Percentiles rank a stretch among this genome's conserved stretches.
phyloP scores from a whole-genome alignment of 768 basidiomycete genomes.

The Obba rivulosa region DNA sequence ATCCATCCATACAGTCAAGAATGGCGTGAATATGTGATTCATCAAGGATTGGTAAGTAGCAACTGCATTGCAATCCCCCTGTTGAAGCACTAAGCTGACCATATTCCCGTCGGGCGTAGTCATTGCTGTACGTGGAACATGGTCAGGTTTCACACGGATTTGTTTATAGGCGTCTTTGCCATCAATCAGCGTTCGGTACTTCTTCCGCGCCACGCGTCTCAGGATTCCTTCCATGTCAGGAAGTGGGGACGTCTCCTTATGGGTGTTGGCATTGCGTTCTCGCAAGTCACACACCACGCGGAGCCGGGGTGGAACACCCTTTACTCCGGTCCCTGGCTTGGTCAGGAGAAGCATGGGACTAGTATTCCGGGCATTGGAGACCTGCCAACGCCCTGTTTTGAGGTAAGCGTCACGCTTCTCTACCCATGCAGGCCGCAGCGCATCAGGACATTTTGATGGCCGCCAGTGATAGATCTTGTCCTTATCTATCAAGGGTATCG shows the following conservation, averaged over 20 bases:
- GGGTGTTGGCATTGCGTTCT: conserved; percentile 19
- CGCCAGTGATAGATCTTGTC: conserved; percentile 29
- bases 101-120: conserved; percentile 26
- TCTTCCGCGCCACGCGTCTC: conserved; percentile 5
- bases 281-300: conserved; percentile 11
- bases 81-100: conserved; percentile 26
- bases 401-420: conserved; percentile 19
- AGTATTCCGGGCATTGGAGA: conserved; percentile 21
- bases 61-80: conserved; percentile 26
- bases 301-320: conserved; percentile 5
- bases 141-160: conserved; percentile 15
- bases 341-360: conserved; percentile 29
- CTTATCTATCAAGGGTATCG: conserved; percentile 29
- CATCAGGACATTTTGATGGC: conserved; percentile 23
- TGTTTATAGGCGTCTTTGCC: conserved; percentile 26
- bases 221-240: conserved; percentile 24
- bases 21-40: conserved; percentile 32
- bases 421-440: conserved; percentile 10
- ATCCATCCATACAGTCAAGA: conserved; percentile 28
- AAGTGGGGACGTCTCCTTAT: conserved; percentile 18
- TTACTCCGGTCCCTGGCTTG: conserved; percentile 17
- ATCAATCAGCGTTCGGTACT: conserved; percentile 19
- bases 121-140: conserved; percentile 18
- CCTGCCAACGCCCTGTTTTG: conserved; percentile 25
- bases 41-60: conserved; percentile 37